Percentiles rank a stretch among this genome's conserved stretches.
phyloP scores from a whole-genome alignment of 1,284 basidiomycete genomes.

The Ustilago bromivora region DNA sequence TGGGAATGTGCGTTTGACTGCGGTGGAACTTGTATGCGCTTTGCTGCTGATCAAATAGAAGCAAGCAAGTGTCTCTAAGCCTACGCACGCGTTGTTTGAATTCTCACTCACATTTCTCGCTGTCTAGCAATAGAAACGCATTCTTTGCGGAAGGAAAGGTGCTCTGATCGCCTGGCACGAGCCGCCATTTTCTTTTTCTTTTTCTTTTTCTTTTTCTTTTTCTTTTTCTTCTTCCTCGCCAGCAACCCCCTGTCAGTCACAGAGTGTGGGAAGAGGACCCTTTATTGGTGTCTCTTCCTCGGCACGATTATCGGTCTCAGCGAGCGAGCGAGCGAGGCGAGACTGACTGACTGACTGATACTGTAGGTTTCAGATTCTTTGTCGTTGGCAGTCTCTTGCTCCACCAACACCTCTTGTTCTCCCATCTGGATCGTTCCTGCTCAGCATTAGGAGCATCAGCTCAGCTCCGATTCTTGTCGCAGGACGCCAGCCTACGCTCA shows the following conservation, averaged over 20 bases:
- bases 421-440: constrained; percentile 40
- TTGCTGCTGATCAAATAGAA: neutral
- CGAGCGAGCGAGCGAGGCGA: neutral
- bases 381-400: neutral
- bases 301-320: constrained; percentile 8
- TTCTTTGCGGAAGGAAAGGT: neutral
- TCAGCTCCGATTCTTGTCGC: constrained; percentile 14
- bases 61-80: neutral
- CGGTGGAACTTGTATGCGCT: constrained; percentile 7
- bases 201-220: neutral
- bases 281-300: constrained; percentile 11
- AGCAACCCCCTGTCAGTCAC: neutral
- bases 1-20: neutral
- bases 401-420: neutral
- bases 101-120: neutral
- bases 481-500: constrained; percentile 30
- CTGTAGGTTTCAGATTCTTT: constrained; percentile 5
- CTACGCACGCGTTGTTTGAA: neutral
- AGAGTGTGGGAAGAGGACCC: constrained; percentile 8
- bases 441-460: constrained; percentile 17
- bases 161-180: constrained; percentile 5
- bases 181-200: neutral
- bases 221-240: no score
- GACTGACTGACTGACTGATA: neutral
- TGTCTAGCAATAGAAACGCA: neutral